Evolutionary conservation across 2,329 filamentous ascomycete species (phyloP).

Genomic region (Fusarium graminum): DNA sequence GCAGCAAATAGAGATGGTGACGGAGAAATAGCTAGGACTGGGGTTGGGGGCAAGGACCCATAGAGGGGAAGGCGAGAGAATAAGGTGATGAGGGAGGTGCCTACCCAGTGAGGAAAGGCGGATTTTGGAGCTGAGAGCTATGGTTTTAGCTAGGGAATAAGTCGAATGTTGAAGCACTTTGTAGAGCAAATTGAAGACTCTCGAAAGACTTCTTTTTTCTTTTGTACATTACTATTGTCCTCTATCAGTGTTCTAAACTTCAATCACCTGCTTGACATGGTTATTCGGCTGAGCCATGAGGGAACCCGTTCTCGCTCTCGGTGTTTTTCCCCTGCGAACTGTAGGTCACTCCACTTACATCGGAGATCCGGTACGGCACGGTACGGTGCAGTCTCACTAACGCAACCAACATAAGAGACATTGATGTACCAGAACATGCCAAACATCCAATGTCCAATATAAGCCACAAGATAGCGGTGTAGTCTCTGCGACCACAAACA

Average conservation of each 20-base stretch:
- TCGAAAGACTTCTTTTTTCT: not conserved
- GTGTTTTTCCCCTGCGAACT: slow-evolving; percentile 31
- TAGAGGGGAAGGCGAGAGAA: slow-evolving; percentile 28
- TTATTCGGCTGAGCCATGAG: not conserved
- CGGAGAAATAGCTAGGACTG: slow-evolving; percentile 42
- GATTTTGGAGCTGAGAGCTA: slow-evolving; percentile 36
- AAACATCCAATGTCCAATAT: not conserved
- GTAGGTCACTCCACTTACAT: slow-evolving; percentile 41
- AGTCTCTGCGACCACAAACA: not conserved
- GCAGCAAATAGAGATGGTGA: slow-evolving; percentile 11
- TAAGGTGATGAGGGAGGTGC: slow-evolving; percentile 23
- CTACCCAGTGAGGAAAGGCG: slow-evolving; percentile 39
- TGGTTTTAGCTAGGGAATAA: slow-evolving; percentile 11
- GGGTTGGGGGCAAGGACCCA: slow-evolving; percentile 33
- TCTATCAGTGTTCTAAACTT: slow-evolving; percentile 10
- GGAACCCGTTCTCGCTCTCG: slow-evolving; percentile 28
- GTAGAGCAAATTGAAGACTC: not conserved
- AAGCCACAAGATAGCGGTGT: slow-evolving; percentile 19
- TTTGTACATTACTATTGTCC: not conserved
- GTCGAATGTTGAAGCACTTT: slow-evolving; percentile 10
- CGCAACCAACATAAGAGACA: slow-evolving; percentile 16
- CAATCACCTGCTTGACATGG: not conserved
- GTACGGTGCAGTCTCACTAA: slow-evolving; percentile 13
- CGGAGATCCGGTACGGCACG: slow-evolving; percentile 38
- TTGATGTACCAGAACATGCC: slow-evolving; percentile 22